Percentiles rank a stretch among this genome's conserved stretches.
Conservation (phyloP, 2,329 filamentous ascomycete species). For the Laburnicola sp. region DNA sequence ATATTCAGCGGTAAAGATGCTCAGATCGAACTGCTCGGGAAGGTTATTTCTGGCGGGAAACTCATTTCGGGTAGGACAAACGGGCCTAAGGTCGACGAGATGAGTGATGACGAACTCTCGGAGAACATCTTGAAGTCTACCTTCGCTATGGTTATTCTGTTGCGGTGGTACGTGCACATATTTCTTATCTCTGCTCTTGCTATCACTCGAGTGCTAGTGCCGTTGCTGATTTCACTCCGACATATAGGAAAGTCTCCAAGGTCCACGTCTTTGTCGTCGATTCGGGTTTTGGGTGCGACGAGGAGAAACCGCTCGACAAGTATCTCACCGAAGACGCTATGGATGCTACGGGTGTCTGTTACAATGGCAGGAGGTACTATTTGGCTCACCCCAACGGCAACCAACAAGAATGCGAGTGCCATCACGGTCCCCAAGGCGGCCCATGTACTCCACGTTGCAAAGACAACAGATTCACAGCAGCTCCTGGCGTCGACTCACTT, state of each 20-base stretch:
- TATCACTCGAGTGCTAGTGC: too few relatives aligned
- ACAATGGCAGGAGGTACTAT: slow-evolving; percentile 9
- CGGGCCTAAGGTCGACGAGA: neutral
- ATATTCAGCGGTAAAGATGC: neutral
- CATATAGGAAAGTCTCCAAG: neutral
- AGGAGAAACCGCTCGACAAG: neutral
- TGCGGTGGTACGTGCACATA: neutral
- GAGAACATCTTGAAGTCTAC: neutral
- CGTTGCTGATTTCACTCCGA: too few relatives aligned
- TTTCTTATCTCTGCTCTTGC: too few relatives aligned
- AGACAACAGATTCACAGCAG: slow-evolving; percentile 1
- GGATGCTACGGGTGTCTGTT: slow-evolving; percentile 2
- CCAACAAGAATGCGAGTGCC: neutral
- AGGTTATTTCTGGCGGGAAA: slow-evolving; percentile 2
- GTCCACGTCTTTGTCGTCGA: slow-evolving; percentile 2
- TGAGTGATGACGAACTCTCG: neutral
- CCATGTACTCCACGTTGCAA: neutral
- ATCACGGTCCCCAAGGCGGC: neutral
- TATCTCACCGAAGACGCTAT: neutral
- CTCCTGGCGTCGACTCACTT: neutral
- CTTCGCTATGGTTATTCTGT: neutral
- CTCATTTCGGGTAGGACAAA: neutral
- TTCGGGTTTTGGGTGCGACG: slow-evolving; percentile 3
- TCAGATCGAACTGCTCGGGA: neutral
- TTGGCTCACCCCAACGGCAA: slow-evolving; percentile 1